These are phyloP conservation scores for Cudoniella acicularis DNA, from an alignment of 495 filamentous ascomycete genomes.

Conservation along the genomic window DNA sequence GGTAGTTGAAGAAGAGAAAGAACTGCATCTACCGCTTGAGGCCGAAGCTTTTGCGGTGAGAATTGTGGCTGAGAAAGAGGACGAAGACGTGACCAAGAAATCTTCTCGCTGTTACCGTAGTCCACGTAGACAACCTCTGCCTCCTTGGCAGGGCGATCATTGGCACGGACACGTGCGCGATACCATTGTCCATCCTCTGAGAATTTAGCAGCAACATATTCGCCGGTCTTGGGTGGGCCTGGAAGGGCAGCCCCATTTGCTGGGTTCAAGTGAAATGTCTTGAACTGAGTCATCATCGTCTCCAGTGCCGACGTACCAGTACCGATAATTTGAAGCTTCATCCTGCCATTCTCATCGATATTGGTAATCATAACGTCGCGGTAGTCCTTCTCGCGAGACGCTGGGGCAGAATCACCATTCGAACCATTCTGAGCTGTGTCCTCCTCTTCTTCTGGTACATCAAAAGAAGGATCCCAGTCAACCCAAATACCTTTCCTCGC, in stretches of 20 bases:
- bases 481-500: slow-evolving; percentile 85
- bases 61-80: slow-evolving; percentile 77
- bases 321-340: slow-evolving; percentile 89
- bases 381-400: slow-evolving; percentile 75
- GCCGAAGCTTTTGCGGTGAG: slow-evolving; percentile 68
- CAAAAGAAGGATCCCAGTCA: slow-evolving; percentile 85
- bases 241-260: slow-evolving; percentile 67
- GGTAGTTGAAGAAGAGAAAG: slow-evolving; percentile 91
- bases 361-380: slow-evolving; percentile 88
- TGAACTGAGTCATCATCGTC: slow-evolving; percentile 83
- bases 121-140: slow-evolving; percentile 93
- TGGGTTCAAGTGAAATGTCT: slow-evolving; percentile 73
- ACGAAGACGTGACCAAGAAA: slow-evolving; percentile 79
- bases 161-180: slow-evolving; percentile 82
- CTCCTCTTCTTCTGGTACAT: slow-evolving; percentile 51
- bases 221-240: slow-evolving; percentile 82
- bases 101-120: slow-evolving; percentile 88
- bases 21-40: slow-evolving; percentile 82
- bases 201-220: slow-evolving; percentile 87
- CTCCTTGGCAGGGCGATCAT: slow-evolving; percentile 83
- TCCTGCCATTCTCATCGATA: slow-evolving; percentile 66
- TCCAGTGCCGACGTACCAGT: slow-evolving; percentile 77
- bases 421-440: slow-evolving; percentile 42
- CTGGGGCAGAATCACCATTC: slow-evolving; percentile 38
- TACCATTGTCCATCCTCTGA: slow-evolving; percentile 89